Percentiles rank a stretch among this genome's conserved stretches.
Evolutionary conservation across 768 basidiomycete genomes (phyloP).

Genomic region (Boletus rubescentipes): DNA sequence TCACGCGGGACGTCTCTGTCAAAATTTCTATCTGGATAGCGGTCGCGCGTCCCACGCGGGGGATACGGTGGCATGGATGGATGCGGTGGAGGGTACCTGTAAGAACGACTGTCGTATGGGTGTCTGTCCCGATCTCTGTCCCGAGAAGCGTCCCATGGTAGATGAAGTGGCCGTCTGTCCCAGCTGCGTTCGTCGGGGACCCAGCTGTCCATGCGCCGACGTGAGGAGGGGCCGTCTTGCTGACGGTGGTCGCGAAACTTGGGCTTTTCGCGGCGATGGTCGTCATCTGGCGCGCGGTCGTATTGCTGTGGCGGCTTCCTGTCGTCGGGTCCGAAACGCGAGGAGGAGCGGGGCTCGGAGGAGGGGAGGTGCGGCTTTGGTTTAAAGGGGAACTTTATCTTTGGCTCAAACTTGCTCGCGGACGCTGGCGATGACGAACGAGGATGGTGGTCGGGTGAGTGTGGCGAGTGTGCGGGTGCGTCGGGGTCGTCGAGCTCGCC

Average conservation of each 20-base stretch:
- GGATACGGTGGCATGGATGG: slow-evolving; percentile 7
- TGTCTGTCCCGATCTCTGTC: slow-evolving; percentile 29
- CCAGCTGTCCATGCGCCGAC: slow-evolving; percentile 26
- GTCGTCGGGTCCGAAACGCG: slow-evolving; percentile 29
- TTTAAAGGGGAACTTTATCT: slow-evolving; percentile 80
- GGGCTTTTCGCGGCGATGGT: slow-evolving; percentile 35
- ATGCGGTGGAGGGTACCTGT: slow-evolving; percentile 14
- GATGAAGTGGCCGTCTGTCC: slow-evolving; percentile 22
- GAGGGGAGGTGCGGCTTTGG: slow-evolving; percentile 22
- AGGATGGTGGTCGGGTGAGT: slow-evolving; percentile 21
- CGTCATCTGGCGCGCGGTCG: slow-evolving; percentile 47
- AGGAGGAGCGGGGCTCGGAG: slow-evolving; percentile 33
- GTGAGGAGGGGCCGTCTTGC: slow-evolving; percentile 12
- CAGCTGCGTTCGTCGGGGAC: slow-evolving; percentile 28
- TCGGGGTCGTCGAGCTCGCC: slow-evolving; percentile 72
- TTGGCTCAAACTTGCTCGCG: slow-evolving; percentile 38
- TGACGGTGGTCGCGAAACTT: slow-evolving; percentile 24
- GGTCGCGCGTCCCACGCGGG: slow-evolving; percentile 22
- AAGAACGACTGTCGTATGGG: slow-evolving; percentile 17
- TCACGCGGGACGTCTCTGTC: slow-evolving; percentile 26
- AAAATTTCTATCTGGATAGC: slow-evolving; percentile 23
- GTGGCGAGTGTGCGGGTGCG: slow-evolving; percentile 10
- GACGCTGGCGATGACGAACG: slow-evolving; percentile 33
- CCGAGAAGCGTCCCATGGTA: slow-evolving; percentile 20
- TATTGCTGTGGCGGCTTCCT: slow-evolving; percentile 30